Percentiles rank a stretch among this genome's conserved stretches.
These are phyloP conservation scores for Cerrena zonata DNA, from an alignment of 1,284 basidiomycete species.

Conservation along the genomic window DNA sequence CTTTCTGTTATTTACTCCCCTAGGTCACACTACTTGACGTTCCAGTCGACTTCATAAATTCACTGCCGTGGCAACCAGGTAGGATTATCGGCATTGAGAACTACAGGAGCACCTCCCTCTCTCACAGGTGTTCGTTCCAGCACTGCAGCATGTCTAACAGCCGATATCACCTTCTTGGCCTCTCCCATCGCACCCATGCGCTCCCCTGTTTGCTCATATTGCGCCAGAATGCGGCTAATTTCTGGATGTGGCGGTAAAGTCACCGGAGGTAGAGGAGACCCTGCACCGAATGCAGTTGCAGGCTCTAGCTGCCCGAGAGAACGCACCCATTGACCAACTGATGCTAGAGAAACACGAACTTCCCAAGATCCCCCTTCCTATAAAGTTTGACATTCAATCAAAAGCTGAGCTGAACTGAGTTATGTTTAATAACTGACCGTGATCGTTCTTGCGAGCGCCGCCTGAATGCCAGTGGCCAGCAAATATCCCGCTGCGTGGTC, in stretches of 20 bases:
- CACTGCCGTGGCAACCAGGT: conserved; percentile 24
- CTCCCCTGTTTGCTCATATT: conserved; percentile 22
- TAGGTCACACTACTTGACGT: too few species aligned
- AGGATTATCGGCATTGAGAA: conserved; percentile 28
- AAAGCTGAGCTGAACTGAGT: background rate
- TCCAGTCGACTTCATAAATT: background rate
- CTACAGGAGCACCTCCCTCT: conserved; percentile 35
- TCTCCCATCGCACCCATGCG: conserved; percentile 9
- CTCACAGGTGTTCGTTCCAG: conserved; percentile 40
- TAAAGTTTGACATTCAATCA: too few species aligned
- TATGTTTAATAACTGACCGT: conserved; percentile 42
- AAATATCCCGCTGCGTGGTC: conserved; percentile 61
- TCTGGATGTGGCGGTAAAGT: conserved; percentile 32
- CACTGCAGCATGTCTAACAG: conserved; percentile 43
- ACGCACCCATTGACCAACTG: conserved; percentile 52
- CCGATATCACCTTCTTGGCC: conserved; percentile 32
- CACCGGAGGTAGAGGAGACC: conserved; percentile 32
- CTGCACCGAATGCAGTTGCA: conserved; percentile 35
- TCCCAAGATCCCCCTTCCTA: conserved; percentile 63
- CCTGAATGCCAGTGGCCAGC: conserved; percentile 54
- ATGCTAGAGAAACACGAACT: conserved; percentile 54
- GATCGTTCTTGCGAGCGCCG: conserved; percentile 48
- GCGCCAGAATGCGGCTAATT: conserved; percentile 27
- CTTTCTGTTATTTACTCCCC: too few species aligned
- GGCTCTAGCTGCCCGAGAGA: conserved; percentile 46